Percentiles rank a stretch among this genome's conserved stretches.
phyloP scores from a whole-genome alignment of 2,329 filamentous ascomycete genomes.

The Monilinia vaccinii-corymbosi region DNA sequence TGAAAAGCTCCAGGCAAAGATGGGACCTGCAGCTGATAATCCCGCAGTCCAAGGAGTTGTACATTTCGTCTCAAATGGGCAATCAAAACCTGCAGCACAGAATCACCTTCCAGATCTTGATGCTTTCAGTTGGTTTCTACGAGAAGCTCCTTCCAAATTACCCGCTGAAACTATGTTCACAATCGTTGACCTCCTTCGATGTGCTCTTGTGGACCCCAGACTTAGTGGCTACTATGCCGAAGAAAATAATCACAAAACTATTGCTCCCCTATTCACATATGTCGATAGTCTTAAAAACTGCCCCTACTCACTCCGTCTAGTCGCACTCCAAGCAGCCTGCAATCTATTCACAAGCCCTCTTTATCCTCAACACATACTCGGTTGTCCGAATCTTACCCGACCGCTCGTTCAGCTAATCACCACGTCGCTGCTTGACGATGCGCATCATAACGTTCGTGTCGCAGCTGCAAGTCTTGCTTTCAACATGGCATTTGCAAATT shows the following conservation, averaged over 20 bases:
- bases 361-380: slow-evolving; percentile 56
- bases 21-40: slow-evolving; percentile 54
- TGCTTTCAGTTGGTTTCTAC: slow-evolving; percentile 53
- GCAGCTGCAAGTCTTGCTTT: slow-evolving; percentile 76
- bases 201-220: slow-evolving; percentile 66
- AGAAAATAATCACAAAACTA: slow-evolving; percentile 55
- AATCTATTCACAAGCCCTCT: slow-evolving; percentile 74
- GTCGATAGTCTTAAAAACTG: slow-evolving; percentile 49
- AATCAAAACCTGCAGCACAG: slow-evolving; percentile 50
- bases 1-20: slow-evolving; percentile 70
- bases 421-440: slow-evolving; percentile 68
- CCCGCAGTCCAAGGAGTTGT: slow-evolving; percentile 55
- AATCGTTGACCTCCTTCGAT: slow-evolving; percentile 74
- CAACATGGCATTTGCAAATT: slow-evolving; percentile 68
- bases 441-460: slow-evolving; percentile 65
- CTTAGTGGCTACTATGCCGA: slow-evolving; percentile 77
- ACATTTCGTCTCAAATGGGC: slow-evolving; percentile 59
- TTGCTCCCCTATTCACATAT: slow-evolving; percentile 50
- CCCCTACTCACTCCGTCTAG: slow-evolving; percentile 75
- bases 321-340: slow-evolving; percentile 73
- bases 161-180: slow-evolving; percentile 64
- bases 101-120: slow-evolving; percentile 63
- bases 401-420: slow-evolving; percentile 63
- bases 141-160: slow-evolving; percentile 43
- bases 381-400: slow-evolving; percentile 40